Evolutionary conservation across 805 yeast species (phyloP).

Genomic region (Candida rishiriensis): DNA sequence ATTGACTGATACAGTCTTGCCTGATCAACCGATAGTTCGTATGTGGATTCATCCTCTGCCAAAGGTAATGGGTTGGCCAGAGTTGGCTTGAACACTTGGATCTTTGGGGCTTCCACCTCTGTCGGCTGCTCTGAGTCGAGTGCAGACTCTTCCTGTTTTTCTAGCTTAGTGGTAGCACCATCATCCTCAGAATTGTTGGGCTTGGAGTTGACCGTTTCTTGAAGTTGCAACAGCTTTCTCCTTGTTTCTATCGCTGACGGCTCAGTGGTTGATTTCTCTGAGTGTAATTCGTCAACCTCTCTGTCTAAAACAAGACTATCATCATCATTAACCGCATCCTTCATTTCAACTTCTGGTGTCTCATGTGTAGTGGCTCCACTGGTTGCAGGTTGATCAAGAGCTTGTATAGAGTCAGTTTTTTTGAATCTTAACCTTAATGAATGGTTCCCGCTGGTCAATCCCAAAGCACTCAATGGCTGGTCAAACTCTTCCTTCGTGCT

Average conservation of each 20-base stretch:
- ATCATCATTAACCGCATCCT: neutral
- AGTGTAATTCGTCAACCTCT: too few species aligned
- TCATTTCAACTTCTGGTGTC: neutral
- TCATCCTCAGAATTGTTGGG: too few species aligned
- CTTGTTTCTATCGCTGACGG: neutral
- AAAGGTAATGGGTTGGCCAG: slow-evolving; percentile 5
- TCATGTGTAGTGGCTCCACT: neutral
- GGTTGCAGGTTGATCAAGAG: neutral
- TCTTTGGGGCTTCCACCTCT: neutral
- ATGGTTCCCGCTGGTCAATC: slow-evolving; percentile 24
- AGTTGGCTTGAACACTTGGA: slow-evolving; percentile 17
- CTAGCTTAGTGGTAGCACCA: neutral
- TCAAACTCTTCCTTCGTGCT: slow-evolving; percentile 15
- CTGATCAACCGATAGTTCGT: slow-evolving; percentile 47
- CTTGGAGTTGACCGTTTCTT: too few species aligned
- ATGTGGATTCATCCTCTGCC: slow-evolving; percentile 32
- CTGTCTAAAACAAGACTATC: neutral
- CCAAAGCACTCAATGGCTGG: slow-evolving; percentile 20
- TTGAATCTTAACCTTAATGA: slow-evolving; percentile 25
- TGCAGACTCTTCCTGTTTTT: neutral
- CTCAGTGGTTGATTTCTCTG: neutral
- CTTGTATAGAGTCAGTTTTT: slow-evolving; percentile 1
- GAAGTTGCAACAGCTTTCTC: too few species aligned
- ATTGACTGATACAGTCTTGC: slow-evolving; percentile 50
- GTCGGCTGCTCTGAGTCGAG: neutral